Evolutionary conservation across 2,329 filamentous ascomycete genomes (phyloP), one percentile per base, ranked within the genome.

Genomic region (Annulohypoxylon truncatum): DNA sequence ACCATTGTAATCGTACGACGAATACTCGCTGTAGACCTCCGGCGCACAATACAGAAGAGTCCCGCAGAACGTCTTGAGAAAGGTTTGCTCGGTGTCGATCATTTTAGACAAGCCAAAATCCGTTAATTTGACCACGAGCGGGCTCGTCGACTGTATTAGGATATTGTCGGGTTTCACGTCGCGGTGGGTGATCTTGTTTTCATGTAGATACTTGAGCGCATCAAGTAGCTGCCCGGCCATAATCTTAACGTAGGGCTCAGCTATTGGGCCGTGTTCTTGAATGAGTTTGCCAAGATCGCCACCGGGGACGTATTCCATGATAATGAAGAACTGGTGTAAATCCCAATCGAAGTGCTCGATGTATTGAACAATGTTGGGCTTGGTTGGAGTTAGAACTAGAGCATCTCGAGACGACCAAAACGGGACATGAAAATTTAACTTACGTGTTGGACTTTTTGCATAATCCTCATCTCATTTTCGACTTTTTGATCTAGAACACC

Each of bases 111-210:
- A 82, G 2, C 96, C 96, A 81, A 99, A 99, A 77, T 99, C 96
- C 0, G 96, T 97, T 12, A 99, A 83, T 79, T 99, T 98, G 72
- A 98, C 91, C 12, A 87, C 84, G 51, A 97, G 87, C 0, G 94
- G 94, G 4, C 90, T 83, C 8, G 88, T 77, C 0, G 89, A 90
- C 9, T 89, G 84, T 71, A 98, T 92, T 40, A 99, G 84, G 66
- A 99, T 97, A 75, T 99, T 99, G 82, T 99, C 96, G 0, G 96
- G 96, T 77, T 99, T 99, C 75, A 99, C 94, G 78, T 99, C 96
- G n/a, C 96, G 91, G 79, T 99, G 96, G 0, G 95, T 98, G 72
- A 99, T 97, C 75, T 91, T 93, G 73, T 92, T 90, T 56, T 85
- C 83, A 78, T 99, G 96, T 7, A 99, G 84, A 77, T 99, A 97